These are phyloP conservation scores for Ramaria sp. DNA, from an alignment of 768 basidiomycete genomes.

Conservation along the genomic window DNA sequence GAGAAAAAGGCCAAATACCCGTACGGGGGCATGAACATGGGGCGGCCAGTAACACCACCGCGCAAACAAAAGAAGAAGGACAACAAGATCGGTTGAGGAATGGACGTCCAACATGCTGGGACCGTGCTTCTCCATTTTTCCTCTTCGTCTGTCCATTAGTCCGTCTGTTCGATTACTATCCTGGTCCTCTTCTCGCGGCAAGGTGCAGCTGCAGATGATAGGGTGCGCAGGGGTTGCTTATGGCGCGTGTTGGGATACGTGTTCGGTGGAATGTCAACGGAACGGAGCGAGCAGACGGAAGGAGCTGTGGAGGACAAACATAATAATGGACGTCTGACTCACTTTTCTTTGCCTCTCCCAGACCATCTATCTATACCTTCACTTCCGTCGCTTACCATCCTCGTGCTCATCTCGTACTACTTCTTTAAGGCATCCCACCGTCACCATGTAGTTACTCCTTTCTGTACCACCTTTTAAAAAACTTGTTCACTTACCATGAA, in stretches of 20 bases:
- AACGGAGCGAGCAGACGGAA: neutral
- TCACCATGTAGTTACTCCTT: slow-evolving; percentile 10
- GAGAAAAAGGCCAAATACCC: slow-evolving; percentile 97
- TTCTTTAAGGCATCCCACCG: slow-evolving; percentile 5
- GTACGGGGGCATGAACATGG: slow-evolving; percentile 43
- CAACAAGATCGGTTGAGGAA: slow-evolving; percentile 27
- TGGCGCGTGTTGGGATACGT: slow-evolving; percentile 2
- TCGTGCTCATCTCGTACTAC: neutral
- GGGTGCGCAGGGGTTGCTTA: slow-evolving; percentile 1
- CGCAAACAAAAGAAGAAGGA: slow-evolving; percentile 97
- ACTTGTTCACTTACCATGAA: slow-evolving; percentile 8
- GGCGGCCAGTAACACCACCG: slow-evolving; percentile 83
- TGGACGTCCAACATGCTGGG: neutral
- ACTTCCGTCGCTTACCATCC: neutral
- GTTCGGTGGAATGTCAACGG: neutral
- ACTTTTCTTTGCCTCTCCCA: neutral
- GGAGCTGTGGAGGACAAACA: neutral
- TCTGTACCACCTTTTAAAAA: slow-evolving; percentile 10
- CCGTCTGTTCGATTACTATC: slow-evolving; percentile 1
- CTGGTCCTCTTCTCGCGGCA: neutral
- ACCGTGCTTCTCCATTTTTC: neutral
- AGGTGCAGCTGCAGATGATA: neutral
- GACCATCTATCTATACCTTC: slow-evolving; percentile 11
- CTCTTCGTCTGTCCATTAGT: slow-evolving; percentile 6
- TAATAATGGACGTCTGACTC: neutral